Base-by-base conservation (phyloP, 306 rosid species). In the Amphicarpaea edgeworthii region DNA sequence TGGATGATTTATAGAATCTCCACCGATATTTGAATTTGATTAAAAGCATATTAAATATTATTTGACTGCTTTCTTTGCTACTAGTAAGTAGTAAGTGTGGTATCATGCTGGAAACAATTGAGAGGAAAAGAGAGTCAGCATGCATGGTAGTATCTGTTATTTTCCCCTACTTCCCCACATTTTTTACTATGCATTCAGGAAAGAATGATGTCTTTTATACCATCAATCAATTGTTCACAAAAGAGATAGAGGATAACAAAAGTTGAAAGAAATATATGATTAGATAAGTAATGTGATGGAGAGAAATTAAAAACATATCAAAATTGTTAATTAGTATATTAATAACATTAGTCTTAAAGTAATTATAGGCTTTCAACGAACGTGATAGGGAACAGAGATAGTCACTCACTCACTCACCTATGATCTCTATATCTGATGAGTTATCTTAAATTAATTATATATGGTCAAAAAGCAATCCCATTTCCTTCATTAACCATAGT, bases 391-490 rank as follows among this genome's bases (percentile, higher is more conserved):
- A 75, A 47, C 4, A 57, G 79, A 58, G 41, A 80, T 67, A n/a
- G n/a, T n/a, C n/a, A n/a, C n/a, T n/a, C n/a, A n/a, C n/a, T n/a
- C n/a, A 11, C 9, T 72, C 37, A 2, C 7, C 62, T 19, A 34
- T 8, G 38, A 74, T 73, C 8, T 34, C 4, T 12, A 9, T 19
- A 12, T 21, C 5, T 77, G 64, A 82, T 54, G 9, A 54, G 28
- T 9, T 67, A 45, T 28, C 53, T 59, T 73, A 20, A 45, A 47
- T n/a, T n/a, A n/a, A n/a, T n/a, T n/a, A n/a, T n/a, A n/a, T 73
- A 28, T 58, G 83, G 83, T 78, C 77, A 83, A 83, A 82, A 83
- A 67, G 80, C 47, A 78, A 73, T 40, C 38, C 12, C 4, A 28
- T 28, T 55, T 65, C 38, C 19, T 50, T 83, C 62, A 83, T 78